Evolutionary conservation across 768 basidiomycete species (phyloP).

Genomic region (Tylopilus subfusipes): DNA sequence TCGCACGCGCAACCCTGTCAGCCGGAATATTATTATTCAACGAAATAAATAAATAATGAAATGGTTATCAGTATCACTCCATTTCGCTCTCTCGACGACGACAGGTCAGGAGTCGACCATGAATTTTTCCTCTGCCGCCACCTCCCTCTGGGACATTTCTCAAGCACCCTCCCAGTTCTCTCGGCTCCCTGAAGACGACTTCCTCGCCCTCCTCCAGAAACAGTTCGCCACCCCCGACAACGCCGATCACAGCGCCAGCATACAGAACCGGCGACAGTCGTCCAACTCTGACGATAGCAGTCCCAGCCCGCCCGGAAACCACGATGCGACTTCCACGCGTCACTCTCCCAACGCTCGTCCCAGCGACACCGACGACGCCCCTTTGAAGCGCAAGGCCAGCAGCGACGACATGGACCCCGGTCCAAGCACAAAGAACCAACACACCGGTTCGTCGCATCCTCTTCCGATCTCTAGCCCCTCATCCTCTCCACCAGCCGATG

Average conservation of each 20-base stretch:
- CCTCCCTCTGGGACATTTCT: conserved; percentile 66
- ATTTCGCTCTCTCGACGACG: neutral
- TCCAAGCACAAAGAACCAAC: conserved; percentile 63
- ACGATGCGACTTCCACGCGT: conserved; percentile 24
- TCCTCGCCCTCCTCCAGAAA: conserved; percentile 72
- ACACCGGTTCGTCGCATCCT: conserved; percentile 46
- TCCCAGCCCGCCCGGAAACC: conserved; percentile 64
- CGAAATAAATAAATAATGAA: conserved; percentile 9
- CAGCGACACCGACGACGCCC: conserved; percentile 43
- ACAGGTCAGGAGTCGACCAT: conserved; percentile 16
- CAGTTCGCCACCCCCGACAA: conserved; percentile 50
- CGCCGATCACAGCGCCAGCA: conserved; percentile 27
- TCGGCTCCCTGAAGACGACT: conserved; percentile 70
- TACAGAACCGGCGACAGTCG: conserved; percentile 19
- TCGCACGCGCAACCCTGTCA: neutral
- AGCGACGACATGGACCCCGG: conserved; percentile 59
- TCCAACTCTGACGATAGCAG: conserved; percentile 75
- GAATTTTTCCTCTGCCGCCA: conserved; percentile 39
- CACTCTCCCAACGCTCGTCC: conserved; percentile 22
- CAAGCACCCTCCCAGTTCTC: conserved; percentile 53
- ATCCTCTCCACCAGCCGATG: conserved; percentile 19
- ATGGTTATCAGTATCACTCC: neutral
- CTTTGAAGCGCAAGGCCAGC: conserved; percentile 76
- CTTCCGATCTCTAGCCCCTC: conserved; percentile 1
- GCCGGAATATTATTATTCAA: neutral